A percentile compares a stretch with the other conserved stretches of the same genome.
Conservation (phyloP, 164 flowering plant genomes). For the Liquidambar formosana region DNA sequence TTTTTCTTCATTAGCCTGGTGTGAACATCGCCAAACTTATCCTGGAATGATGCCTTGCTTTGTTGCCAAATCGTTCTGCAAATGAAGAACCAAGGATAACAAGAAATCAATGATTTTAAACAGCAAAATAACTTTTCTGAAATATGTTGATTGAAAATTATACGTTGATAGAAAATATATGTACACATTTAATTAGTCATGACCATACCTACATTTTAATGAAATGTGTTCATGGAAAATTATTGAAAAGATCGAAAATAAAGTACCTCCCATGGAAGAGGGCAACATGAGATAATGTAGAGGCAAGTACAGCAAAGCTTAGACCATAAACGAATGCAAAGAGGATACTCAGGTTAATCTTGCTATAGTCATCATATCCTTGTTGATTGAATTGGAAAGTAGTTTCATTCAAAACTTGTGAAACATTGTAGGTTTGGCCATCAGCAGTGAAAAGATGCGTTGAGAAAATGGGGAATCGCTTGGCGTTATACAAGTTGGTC, state of each 20-base stretch:
- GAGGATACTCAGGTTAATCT: constrained; percentile 47
- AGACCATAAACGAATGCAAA: constrained; percentile 46
- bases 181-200: too few relatives aligned
- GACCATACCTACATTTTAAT: too few relatives aligned
- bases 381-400: constrained; percentile 30
- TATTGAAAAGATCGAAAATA: background rate
- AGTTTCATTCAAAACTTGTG: constrained; percentile 25
- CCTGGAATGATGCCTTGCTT: constrained; percentile 25
- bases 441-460: constrained; percentile 34
- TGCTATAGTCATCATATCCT: constrained; percentile 48
- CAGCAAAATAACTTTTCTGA: too few relatives aligned
- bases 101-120: too few relatives aligned
- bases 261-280: constrained; percentile 60
- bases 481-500: constrained; percentile 50
- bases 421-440: constrained; percentile 44
- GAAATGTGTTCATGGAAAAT: background rate
- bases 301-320: constrained; percentile 54
- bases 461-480: constrained; percentile 56
- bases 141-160: too few relatives aligned
- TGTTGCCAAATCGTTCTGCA: constrained; percentile 39
- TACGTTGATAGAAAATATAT: too few relatives aligned
- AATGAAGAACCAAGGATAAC: background rate
- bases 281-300: constrained; percentile 60
- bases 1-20: constrained; percentile 59
- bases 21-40: constrained; percentile 41